Evolutionary conservation across 2,329 filamentous ascomycete species (phyloP).

Genomic region (Cladosporium austrohemisphaericum): DNA sequence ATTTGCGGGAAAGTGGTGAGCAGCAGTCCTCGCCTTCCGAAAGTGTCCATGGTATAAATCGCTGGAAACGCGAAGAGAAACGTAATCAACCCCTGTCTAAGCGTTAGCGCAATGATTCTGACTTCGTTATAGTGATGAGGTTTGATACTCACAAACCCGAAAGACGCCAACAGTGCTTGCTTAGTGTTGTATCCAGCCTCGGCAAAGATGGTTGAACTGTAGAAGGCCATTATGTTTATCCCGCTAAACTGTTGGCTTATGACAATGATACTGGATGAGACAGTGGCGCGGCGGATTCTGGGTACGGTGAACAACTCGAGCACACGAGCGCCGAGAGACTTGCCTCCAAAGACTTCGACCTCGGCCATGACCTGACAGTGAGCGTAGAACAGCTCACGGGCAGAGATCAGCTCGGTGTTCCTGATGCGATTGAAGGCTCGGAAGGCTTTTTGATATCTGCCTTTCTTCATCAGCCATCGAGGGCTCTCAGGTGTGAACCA

Average conservation of each 20-base stretch:
- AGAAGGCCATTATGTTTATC: slow-evolving; percentile 38
- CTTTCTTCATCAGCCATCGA: slow-evolving; percentile 27
- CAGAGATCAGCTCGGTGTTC: slow-evolving; percentile 29
- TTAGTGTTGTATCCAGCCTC: slow-evolving; percentile 36
- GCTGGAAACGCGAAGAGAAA: slow-evolving; percentile 58
- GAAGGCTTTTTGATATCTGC: slow-evolving; percentile 34
- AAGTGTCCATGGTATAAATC: slow-evolving; percentile 48
- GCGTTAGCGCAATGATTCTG: not conserved
- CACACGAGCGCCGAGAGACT: not conserved
- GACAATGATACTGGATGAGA: slow-evolving; percentile 21
- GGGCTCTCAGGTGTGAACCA: slow-evolving; percentile 43
- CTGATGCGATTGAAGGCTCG: slow-evolving; percentile 41
- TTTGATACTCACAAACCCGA: slow-evolving; percentile 42
- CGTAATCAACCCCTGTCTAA: slow-evolving; percentile 50
- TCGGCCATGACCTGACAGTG: slow-evolving; percentile 25
- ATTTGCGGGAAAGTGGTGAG: slow-evolving; percentile 45
- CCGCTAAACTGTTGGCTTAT: slow-evolving; percentile 23
- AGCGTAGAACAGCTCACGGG: slow-evolving; percentile 30
- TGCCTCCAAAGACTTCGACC: slow-evolving; percentile 21
- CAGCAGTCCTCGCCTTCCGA: slow-evolving; percentile 39
- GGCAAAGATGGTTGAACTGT: slow-evolving; percentile 31
- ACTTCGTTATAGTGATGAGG: slow-evolving; percentile 17
- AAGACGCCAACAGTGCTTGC: slow-evolving; percentile 52
- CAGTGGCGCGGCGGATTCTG: slow-evolving; percentile 24
- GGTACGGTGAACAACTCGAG: slow-evolving; percentile 25